phyloP scores from a whole-genome alignment of 2,329 filamentous ascomycete species.

The Apiospora koreana region DNA sequence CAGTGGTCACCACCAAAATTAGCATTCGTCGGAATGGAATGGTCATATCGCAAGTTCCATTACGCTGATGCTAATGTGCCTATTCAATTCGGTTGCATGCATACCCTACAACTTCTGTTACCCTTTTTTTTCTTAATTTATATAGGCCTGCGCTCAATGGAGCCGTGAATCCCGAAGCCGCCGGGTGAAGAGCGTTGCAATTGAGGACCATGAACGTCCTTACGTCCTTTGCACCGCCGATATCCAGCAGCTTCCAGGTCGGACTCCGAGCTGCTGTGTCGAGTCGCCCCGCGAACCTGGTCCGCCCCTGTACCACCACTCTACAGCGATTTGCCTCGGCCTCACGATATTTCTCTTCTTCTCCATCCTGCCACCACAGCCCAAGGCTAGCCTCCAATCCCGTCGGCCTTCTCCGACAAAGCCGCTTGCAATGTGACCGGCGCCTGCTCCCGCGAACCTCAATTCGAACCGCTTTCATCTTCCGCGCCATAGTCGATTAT shows the following conservation, averaged over 20 bases:
- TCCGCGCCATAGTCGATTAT: conserved; percentile 51
- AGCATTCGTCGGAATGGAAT: not conserved
- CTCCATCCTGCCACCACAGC: conserved; percentile 25
- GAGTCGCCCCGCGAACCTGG: conserved; percentile 24
- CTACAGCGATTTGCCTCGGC: conserved; percentile 24
- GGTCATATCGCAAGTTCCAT: not conserved
- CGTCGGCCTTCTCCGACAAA: conserved; percentile 9
- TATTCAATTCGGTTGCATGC: not conserved
- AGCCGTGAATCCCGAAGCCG: conserved; percentile 8
- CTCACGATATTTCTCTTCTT: conserved; percentile 3
- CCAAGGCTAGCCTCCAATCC: conserved; percentile 17
- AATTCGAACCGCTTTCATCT: conserved; percentile 31
- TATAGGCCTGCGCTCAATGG: conserved; percentile 3
- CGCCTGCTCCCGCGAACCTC: conserved; percentile 21
- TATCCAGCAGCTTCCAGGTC: conserved; percentile 32
- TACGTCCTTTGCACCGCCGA: conserved; percentile 24
- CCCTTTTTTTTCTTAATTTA: no score
- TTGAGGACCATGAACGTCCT: conserved; percentile 31
- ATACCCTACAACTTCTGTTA: not conserved
- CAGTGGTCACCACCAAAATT: conserved; percentile 4
- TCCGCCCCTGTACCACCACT: conserved; percentile 16
- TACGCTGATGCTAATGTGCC: not conserved
- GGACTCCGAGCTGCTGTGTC: conserved; percentile 31
- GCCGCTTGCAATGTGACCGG: conserved; percentile 12
- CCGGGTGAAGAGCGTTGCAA: conserved; percentile 22